phyloP scores from a whole-genome alignment of 148 eudicot species.

The Chenopodium quinoa region DNA sequence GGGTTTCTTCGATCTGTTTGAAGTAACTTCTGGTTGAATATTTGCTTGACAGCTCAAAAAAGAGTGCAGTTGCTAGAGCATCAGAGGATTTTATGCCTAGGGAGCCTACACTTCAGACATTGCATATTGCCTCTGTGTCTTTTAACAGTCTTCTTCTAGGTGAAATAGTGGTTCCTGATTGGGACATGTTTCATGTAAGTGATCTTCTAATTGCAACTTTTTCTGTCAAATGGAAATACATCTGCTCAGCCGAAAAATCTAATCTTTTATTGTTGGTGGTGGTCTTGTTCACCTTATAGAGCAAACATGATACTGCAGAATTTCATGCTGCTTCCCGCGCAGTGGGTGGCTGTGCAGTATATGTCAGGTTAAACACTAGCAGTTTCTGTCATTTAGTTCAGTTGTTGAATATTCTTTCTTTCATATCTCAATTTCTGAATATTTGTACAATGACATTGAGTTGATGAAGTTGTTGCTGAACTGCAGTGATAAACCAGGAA shows the following conservation, averaged over 20 bases:
- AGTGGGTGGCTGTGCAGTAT: slow-evolving; percentile 55
- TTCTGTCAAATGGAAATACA: background rate
- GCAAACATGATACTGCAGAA: slow-evolving; percentile 52
- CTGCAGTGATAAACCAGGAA: slow-evolving; percentile 56
- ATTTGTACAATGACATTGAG: background rate
- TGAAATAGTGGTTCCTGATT: slow-evolving; percentile 68
- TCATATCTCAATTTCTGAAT: too few relatives aligned
- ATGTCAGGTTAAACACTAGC: slow-evolving; percentile 44
- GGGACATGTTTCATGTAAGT: slow-evolving; percentile 69
- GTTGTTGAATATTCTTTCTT: background rate
- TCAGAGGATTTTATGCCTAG: slow-evolving; percentile 66
- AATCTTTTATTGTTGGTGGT: background rate
- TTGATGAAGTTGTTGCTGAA: background rate
- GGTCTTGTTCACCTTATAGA: slow-evolving; percentile 27
- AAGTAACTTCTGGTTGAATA: slow-evolving; percentile 13
- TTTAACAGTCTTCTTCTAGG: slow-evolving; percentile 61
- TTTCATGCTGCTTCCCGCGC: slow-evolving; percentile 63
- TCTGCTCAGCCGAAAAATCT: background rate
- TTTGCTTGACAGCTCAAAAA: slow-evolving; percentile 38
- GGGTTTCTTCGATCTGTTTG: background rate
- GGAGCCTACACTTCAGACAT: slow-evolving; percentile 48
- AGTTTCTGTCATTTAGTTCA: background rate
- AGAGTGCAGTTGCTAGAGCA: slow-evolving; percentile 55
- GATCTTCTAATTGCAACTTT: background rate
- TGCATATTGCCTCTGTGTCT: slow-evolving; percentile 57